These are phyloP conservation scores for Nicotiana otophora DNA, from an alignment of 257 asterid species.

Conservation along the genomic window DNA sequence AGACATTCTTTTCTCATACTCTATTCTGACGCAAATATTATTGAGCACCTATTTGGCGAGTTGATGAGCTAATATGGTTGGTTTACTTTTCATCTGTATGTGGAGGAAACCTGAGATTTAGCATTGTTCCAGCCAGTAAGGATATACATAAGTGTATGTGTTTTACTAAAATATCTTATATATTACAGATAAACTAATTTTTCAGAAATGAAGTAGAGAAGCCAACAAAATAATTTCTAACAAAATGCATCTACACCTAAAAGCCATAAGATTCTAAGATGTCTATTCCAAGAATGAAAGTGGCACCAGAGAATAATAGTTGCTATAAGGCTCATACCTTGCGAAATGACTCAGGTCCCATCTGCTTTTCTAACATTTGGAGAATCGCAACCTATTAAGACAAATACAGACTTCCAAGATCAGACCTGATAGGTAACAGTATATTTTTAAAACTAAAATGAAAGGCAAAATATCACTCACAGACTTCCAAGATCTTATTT, in stretches of 20 bases:
- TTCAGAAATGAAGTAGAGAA: neutral
- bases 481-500: conserved; percentile 97
- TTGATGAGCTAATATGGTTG: conserved; percentile 1
- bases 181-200: neutral
- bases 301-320: neutral
- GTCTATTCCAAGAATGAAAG: neutral
- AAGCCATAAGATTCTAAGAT: conserved; percentile 4
- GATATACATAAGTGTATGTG: neutral
- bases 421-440: neutral
- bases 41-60: neutral
- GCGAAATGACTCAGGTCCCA: conserved; percentile 99
- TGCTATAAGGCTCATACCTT: conserved; percentile 51
- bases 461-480: conserved; percentile 42
- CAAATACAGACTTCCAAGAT: conserved; percentile 1
- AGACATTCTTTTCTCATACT: neutral
- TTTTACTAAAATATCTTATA: neutral
- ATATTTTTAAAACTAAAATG: conserved; percentile 1
- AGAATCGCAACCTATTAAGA: conserved; percentile 77
- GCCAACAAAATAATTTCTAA: neutral
- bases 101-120: neutral
- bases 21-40: neutral
- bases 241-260: neutral
- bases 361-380: conserved; percentile 98
- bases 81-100: neutral
- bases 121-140: neutral